These are phyloP conservation scores for Xylaria castorea DNA, from an alignment of 495 filamentous ascomycete species.

Conservation along the genomic window DNA sequence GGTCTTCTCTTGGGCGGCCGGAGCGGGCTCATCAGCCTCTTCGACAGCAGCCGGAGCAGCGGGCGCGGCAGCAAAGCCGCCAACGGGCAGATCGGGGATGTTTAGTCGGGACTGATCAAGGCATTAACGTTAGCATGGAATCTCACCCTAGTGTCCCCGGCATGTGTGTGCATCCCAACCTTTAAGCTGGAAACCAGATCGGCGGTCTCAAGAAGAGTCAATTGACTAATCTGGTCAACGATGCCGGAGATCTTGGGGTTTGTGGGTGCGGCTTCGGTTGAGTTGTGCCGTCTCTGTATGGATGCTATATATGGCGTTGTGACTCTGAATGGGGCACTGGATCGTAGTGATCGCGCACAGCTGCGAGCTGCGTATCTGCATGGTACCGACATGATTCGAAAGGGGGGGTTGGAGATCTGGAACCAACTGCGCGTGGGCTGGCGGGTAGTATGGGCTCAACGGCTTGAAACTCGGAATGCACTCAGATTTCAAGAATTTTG, in stretches of 20 bases:
- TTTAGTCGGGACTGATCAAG: slow-evolving; percentile 83
- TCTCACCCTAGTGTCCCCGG: not conserved
- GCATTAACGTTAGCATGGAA: slow-evolving; percentile 30
- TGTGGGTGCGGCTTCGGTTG: slow-evolving; percentile 68
- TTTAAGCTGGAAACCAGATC: slow-evolving; percentile 92
- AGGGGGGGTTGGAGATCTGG: slow-evolving; percentile 26
- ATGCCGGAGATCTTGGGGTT: slow-evolving; percentile 91
- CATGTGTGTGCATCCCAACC: slow-evolving; percentile 50
- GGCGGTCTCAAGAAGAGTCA: slow-evolving; percentile 96
- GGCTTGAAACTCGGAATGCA: slow-evolving; percentile 31
- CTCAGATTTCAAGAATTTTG: slow-evolving; percentile 36
- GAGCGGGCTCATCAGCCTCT: slow-evolving; percentile 83
- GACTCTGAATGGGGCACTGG: slow-evolving; percentile 44
- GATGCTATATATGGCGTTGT: slow-evolving; percentile 48
- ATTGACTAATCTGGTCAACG: slow-evolving; percentile 97
- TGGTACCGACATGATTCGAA: slow-evolving; percentile 62
- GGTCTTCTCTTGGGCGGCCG: slow-evolving; percentile 89
- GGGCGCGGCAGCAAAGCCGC: slow-evolving; percentile 69
- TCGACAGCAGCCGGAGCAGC: slow-evolving; percentile 66
- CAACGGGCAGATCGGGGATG: slow-evolving; percentile 96
- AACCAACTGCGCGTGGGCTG: slow-evolving; percentile 33
- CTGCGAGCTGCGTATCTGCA: slow-evolving; percentile 65
- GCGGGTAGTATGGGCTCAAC: slow-evolving; percentile 24
- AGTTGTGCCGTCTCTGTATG: slow-evolving; percentile 68
- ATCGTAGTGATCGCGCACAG: slow-evolving; percentile 63